A percentile compares a stretch with the other conserved stretches of the same genome.
Conservation (phyloP, 352 stramenopile species). For the Achlya hypogyna region DNA sequence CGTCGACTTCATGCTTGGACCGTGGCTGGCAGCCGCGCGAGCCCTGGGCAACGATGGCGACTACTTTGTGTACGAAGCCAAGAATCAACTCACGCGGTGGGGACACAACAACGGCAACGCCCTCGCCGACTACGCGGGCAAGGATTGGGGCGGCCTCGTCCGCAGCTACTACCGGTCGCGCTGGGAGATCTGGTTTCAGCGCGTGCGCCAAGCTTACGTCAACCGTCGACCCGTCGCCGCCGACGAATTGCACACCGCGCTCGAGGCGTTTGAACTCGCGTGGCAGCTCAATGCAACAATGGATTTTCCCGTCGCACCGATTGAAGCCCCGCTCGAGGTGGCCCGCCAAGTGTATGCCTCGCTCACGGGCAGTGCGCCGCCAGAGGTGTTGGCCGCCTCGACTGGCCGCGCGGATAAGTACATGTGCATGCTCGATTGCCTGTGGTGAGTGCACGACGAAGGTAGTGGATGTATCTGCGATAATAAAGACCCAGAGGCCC, state of each 20-base stretch:
- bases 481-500: too few relatives aligned
- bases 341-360: background rate
- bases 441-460: background rate
- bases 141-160: slow-evolving; percentile 67
- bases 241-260: slow-evolving; percentile 30
- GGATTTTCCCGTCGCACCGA: background rate
- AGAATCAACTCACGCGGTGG: slow-evolving; percentile 72
- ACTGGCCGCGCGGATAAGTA: too few relatives aligned
- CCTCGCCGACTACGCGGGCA: slow-evolving; percentile 65
- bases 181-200: slow-evolving; percentile 60
- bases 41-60: slow-evolving; percentile 27
- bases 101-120: slow-evolving; percentile 64
- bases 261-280: slow-evolving; percentile 58
- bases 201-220: slow-evolving; percentile 52
- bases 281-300: slow-evolving; percentile 41
- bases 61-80: slow-evolving; percentile 73
- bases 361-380: too few relatives aligned
- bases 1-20: slow-evolving; percentile 55
- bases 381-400: too few relatives aligned
- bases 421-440: background rate
- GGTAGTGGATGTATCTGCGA: background rate
- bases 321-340: background rate
- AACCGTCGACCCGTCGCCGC: slow-evolving; percentile 43
- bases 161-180: slow-evolving; percentile 54
- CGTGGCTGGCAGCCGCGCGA: slow-evolving; percentile 52